These are phyloP conservation scores for Neurospora sp. DNA, from an alignment of 495 filamentous ascomycete genomes.

Conservation along the genomic window DNA sequence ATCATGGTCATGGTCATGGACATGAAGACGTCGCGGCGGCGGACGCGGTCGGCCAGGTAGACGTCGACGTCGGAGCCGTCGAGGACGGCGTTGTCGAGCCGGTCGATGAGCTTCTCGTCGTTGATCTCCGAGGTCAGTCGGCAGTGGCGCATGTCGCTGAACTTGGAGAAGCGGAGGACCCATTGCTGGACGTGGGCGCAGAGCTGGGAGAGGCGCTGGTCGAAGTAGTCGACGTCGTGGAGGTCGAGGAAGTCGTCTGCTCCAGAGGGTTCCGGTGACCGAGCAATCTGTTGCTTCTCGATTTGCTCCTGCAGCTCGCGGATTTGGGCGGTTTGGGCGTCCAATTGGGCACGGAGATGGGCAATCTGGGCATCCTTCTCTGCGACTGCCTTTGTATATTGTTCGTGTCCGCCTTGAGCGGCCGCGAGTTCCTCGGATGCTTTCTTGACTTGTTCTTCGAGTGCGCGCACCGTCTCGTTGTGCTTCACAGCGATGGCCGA, in stretches of 20 bases:
- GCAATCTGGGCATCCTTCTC: constrained; percentile 74
- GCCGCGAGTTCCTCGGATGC: constrained; percentile 51
- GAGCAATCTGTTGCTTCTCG: constrained; percentile 20
- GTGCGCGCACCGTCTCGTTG: constrained; percentile 47
- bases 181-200: constrained; percentile 92
- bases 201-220: constrained; percentile 83
- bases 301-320: constrained; percentile 76
- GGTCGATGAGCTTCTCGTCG: constrained; percentile 82
- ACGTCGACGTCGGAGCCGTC: constrained; percentile 85
- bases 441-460: constrained; percentile 51
- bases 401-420: constrained; percentile 46
- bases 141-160: constrained; percentile 81
- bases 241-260: constrained; percentile 64
- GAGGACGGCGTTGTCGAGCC: constrained; percentile 84
- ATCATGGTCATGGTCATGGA: constrained; percentile 96
- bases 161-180: constrained; percentile 92
- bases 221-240: constrained; percentile 89
- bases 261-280: constrained; percentile 17
- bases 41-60: constrained; percentile 76
- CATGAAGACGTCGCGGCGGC: constrained; percentile 88
- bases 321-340: constrained; percentile 67
- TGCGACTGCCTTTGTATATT: constrained; percentile 55
- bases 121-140: constrained; percentile 67
- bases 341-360: constrained; percentile 65
- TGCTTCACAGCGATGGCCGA: constrained; percentile 64